Conservation (phyloP, 768 basidiomycete species). For the Hericium coralloides region DNA sequence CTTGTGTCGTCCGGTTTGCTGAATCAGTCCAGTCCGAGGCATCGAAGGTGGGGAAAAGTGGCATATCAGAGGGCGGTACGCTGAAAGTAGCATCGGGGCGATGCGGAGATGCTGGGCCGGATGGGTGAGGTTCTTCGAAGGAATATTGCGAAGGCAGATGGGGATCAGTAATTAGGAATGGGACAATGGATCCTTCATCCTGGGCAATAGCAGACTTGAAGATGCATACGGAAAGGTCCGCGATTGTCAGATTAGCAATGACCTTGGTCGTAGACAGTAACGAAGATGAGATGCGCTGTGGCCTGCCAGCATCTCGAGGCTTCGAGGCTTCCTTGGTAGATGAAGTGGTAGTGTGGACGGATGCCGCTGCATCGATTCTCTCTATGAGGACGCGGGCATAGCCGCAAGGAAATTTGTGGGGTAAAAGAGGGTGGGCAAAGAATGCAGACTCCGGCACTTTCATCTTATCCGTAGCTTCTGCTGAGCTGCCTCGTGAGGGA, state of each 20-base stretch:
- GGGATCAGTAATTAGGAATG: constrained; percentile 70
- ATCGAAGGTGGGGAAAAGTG: constrained; percentile 40
- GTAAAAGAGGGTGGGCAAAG: constrained; percentile 51
- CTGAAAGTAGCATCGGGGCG: not conserved
- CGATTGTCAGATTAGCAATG: constrained; percentile 22
- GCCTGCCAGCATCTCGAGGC: not conserved
- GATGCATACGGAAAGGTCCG: constrained; percentile 51
- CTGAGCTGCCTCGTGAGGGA: constrained; percentile 19
- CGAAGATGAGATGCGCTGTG: not conserved
- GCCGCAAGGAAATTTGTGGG: constrained; percentile 38
- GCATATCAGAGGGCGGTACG: not conserved
- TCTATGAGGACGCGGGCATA: constrained; percentile 39
- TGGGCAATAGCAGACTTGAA: constrained; percentile 21
- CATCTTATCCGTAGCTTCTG: constrained; percentile 6
- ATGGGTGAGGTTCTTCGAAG: constrained; percentile 33
- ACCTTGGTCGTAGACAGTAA: constrained; percentile 7
- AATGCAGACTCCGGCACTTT: constrained; percentile 23
- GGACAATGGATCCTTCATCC: constrained; percentile 34
- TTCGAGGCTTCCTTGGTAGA: constrained; percentile 1
- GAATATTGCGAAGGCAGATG: constrained; percentile 52
- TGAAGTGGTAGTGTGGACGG: constrained; percentile 6
- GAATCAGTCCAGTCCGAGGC: constrained; percentile 54
- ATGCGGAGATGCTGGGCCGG: not conserved
- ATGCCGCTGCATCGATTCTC: constrained; percentile 13
- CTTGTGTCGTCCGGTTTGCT: constrained; percentile 30